Evolutionary conservation across 1,139 yeast genomes (phyloP).

Genomic region (Hansenula sp.): DNA sequence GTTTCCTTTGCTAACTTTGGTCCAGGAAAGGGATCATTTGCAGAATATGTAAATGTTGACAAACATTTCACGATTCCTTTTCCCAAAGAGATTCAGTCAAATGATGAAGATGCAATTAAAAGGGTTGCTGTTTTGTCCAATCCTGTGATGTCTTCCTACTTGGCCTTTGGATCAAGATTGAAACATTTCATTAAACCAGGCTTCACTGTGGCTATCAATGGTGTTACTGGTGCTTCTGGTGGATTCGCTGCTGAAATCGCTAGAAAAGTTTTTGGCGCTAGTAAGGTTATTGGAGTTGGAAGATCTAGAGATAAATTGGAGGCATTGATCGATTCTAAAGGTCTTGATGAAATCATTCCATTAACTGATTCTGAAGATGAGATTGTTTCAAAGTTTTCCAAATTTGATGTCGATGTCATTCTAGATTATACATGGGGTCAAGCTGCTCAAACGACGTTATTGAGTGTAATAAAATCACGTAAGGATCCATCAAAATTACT

Average conservation of each 20-base stretch:
- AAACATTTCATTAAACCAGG: neutral
- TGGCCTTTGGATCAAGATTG: constrained; percentile 5
- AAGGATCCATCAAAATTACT: constrained; percentile 8
- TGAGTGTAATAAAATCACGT: constrained; percentile 3
- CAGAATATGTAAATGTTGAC: constrained; percentile 6
- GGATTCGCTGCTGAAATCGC: constrained; percentile 6
- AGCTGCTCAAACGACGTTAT: constrained; percentile 1
- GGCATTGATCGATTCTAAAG: neutral
- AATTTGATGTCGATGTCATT: constrained; percentile 5
- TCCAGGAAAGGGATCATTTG: constrained; percentile 6
- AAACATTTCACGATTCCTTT: neutral
- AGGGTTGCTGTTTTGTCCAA: constrained; percentile 6
- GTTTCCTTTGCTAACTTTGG: constrained; percentile 4
- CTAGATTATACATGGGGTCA: constrained; percentile 10
- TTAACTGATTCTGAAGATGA: constrained; percentile 1
- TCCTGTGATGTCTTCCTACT: constrained; percentile 7
- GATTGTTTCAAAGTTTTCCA: neutral
- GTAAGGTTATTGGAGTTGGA: constrained; percentile 6
- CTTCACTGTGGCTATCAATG: constrained; percentile 5
- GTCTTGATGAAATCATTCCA: constrained; percentile 1
- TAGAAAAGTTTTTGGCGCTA: constrained; percentile 1
- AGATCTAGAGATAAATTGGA: constrained; percentile 4
- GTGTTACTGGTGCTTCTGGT: constrained; percentile 9
- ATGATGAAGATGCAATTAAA: neutral
- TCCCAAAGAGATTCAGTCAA: neutral